Evolutionary conservation across 768 basidiomycete species (phyloP).

Genomic region (Sistotremastrum niveocremeum): DNA sequence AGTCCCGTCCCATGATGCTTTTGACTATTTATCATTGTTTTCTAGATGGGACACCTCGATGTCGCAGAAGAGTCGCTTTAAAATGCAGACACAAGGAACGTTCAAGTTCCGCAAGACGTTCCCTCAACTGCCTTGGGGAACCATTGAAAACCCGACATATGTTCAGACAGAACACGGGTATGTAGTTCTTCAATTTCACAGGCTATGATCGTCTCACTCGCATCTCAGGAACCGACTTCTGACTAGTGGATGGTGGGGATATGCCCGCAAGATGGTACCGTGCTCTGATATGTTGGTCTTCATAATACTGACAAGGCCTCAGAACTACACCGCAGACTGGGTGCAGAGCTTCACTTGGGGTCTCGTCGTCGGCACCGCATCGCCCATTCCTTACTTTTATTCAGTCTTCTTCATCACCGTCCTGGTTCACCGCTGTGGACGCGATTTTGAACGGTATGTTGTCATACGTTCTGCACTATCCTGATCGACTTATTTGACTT

Average conservation of each 20-base stretch:
- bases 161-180: conserved; percentile 93
- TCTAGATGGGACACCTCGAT: conserved; percentile 84
- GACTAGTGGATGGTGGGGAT: conserved; percentile 89
- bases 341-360: conserved; percentile 78
- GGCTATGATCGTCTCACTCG: background rate
- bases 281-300: background rate
- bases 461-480: background rate
- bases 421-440: conserved; percentile 76
- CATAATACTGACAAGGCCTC: background rate
- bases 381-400: conserved; percentile 91
- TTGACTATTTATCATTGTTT: background rate
- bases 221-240: conserved; percentile 71
- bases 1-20: conserved; percentile 15
- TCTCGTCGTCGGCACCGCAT: conserved; percentile 56
- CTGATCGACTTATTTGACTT: conserved; percentile 1
- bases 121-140: conserved; percentile 81
- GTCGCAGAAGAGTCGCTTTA: conserved; percentile 96
- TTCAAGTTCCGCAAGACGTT: conserved; percentile 78
- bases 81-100: conserved; percentile 91
- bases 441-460: conserved; percentile 83
- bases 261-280: conserved; percentile 81
- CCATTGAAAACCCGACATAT: conserved; percentile 73
- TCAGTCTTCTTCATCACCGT: conserved; percentile 92
- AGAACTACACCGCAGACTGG: conserved; percentile 96
- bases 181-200: conserved; percentile 5